phyloP scores from a whole-genome alignment of 148 eudicot genomes.

The Suaeda aralocaspica region DNA sequence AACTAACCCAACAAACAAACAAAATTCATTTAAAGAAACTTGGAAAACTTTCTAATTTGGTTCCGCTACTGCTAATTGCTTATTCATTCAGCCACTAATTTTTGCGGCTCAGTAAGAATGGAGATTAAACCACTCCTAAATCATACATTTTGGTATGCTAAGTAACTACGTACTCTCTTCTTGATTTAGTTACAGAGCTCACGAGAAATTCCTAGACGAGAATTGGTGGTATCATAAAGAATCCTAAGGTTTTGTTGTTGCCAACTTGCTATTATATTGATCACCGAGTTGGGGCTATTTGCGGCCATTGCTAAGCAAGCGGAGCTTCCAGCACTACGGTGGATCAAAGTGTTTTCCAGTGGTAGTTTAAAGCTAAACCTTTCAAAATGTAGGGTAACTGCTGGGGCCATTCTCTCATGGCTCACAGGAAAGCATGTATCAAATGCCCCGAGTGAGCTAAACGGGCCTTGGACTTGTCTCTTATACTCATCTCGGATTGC shows the following conservation, averaged over 20 bases:
- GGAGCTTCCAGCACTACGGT: slow-evolving; percentile 57
- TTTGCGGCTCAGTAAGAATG: no score
- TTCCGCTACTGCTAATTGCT: no score
- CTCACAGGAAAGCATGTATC: slow-evolving; percentile 75
- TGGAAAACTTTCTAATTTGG: no score
- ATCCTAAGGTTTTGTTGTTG: slow-evolving; percentile 92
- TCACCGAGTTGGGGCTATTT: slow-evolving; percentile 53
- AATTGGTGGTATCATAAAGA: slow-evolving; percentile 58
- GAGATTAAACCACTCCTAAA: no score
- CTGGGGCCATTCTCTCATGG: slow-evolving; percentile 49
- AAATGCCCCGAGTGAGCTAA: slow-evolving; percentile 61
- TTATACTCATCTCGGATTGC: slow-evolving; percentile 63
- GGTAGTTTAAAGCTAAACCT: slow-evolving; percentile 62
- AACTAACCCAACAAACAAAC: no score
- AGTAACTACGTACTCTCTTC: no score
- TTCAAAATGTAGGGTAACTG: slow-evolving; percentile 54
- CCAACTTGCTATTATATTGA: slow-evolving; percentile 78
- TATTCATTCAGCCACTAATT: no score
- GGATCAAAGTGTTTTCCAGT: slow-evolving; percentile 75
- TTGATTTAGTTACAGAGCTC: slow-evolving; percentile 60
- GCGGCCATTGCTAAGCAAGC: slow-evolving; percentile 88
- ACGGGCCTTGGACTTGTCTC: slow-evolving; percentile 61
- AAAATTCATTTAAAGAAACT: no score
- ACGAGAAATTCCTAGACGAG: slow-evolving; percentile 65
- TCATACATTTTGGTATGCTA: no score